Conservation (phyloP, 371 early-diverging fungal genomes). For the Rhizomucor pusillus region DNA sequence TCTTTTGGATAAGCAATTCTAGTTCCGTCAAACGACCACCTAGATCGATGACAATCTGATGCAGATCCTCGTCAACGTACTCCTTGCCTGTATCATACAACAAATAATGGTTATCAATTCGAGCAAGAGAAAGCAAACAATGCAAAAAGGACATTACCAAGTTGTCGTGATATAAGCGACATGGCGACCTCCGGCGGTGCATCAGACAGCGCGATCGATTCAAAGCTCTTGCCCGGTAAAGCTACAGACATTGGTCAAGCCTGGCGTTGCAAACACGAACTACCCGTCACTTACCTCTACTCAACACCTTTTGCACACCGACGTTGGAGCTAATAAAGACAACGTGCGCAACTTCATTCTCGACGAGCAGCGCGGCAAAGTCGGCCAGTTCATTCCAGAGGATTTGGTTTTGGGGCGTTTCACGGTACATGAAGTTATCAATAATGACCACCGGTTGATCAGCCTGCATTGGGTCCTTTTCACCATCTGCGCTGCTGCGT, state of each 20-base stretch:
- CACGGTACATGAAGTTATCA: constrained; percentile 79
- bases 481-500: not conserved
- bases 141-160: no score
- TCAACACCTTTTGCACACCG: constrained; percentile 64
- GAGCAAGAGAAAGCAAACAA: no score
- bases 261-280: not conserved
- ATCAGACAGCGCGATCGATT: constrained; percentile 67
- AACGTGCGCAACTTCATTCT: constrained; percentile 87
- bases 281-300: constrained; percentile 47
- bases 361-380: constrained; percentile 73
- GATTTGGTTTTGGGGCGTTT: constrained; percentile 52
- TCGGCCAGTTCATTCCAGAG: constrained; percentile 76
- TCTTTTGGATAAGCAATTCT: constrained; percentile 81
- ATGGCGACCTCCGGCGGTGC: constrained; percentile 66
- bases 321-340: constrained; percentile 83
- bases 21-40: constrained; percentile 93
- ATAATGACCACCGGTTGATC: constrained; percentile 87
- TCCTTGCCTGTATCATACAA: constrained; percentile 15
- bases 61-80: constrained; percentile 48
- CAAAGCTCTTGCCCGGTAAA: constrained; percentile 75
- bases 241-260: no score
- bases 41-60: constrained; percentile 58
- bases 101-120: not conserved
- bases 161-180: constrained; percentile 56
- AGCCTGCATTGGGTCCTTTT: constrained; percentile 10